Evolutionary conservation across 495 filamentous ascomycete species (phyloP).

Genomic region (Endocarpon pusillum): DNA sequence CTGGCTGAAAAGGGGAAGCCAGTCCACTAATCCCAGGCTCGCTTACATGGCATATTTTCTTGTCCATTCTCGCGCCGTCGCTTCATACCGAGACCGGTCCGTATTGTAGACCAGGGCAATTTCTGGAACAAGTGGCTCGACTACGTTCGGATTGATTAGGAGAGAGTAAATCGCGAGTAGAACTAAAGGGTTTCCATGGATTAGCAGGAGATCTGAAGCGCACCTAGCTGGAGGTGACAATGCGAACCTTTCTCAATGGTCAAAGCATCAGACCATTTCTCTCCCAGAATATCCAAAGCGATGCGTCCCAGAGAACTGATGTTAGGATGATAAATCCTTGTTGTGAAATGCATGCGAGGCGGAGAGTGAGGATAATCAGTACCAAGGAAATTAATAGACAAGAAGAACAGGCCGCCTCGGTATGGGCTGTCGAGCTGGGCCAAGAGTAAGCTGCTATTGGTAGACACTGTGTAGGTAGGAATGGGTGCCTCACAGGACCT

Average conservation of each 20-base stretch:
- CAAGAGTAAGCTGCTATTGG: no score
- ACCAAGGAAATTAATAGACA: constrained; percentile 94
- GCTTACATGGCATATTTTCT: constrained; percentile 83
- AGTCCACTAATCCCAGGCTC: no score
- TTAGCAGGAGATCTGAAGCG: not conserved
- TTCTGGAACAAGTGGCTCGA: constrained; percentile 94
- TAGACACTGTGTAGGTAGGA: no score
- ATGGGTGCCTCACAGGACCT: no score
- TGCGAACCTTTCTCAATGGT: constrained; percentile 90
- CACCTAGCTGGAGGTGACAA: not conserved
- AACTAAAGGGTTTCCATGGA: constrained; percentile 36
- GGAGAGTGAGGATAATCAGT: constrained; percentile 99
- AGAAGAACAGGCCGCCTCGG: constrained; percentile 94
- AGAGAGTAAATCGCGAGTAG: constrained; percentile 98
- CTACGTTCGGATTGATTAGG: constrained; percentile 98
- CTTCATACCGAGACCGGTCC: constrained; percentile 85
- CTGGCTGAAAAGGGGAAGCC: no score
- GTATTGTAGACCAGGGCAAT: constrained; percentile 99
- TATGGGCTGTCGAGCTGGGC: constrained; percentile 76
- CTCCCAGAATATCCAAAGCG: constrained; percentile 91
- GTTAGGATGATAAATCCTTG: constrained; percentile 98
- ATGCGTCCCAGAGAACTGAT: constrained; percentile 99
- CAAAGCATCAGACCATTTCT: constrained; percentile 97
- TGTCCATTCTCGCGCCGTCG: constrained; percentile 95
- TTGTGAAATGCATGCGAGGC: constrained; percentile 99